phyloP scores from a whole-genome alignment of 352 stramenopile genomes.

The Globisporangium irregulare region DNA sequence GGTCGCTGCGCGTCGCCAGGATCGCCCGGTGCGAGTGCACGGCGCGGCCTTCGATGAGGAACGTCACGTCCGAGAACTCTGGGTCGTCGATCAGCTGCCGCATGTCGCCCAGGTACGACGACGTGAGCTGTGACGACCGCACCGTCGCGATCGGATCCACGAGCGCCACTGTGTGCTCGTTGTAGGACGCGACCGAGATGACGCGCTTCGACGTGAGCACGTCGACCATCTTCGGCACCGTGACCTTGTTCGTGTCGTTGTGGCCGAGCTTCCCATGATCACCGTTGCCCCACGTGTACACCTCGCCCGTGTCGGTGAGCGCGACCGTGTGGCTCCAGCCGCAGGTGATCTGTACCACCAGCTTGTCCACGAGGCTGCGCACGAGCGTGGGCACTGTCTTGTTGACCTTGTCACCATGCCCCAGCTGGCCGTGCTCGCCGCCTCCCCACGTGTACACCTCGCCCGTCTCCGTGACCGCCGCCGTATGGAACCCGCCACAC shows the following conservation, averaged over 20 bases:
- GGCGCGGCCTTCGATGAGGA: conserved; percentile 81
- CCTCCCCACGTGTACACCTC: conserved; percentile 89
- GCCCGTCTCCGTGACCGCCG: conserved; percentile 79
- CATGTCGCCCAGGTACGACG: conserved; percentile 89
- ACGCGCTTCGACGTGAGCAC: conserved; percentile 91
- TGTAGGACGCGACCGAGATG: conserved; percentile 97
- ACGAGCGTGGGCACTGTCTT: conserved; percentile 92
- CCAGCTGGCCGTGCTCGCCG: conserved; percentile 93
- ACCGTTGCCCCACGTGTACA: conserved; percentile 94
- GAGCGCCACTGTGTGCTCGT: conserved; percentile 95
- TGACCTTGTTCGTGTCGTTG: conserved; percentile 93
- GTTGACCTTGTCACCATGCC: conserved; percentile 96
- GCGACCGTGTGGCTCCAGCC: conserved; percentile 96
- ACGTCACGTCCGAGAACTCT: conserved; percentile 87
- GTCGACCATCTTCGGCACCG: conserved; percentile 91
- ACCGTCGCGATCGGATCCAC: conserved; percentile 78
- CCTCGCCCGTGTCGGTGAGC: conserved; percentile 89
- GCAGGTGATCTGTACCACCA: conserved; percentile 94
- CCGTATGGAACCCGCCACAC: conserved; percentile 87
- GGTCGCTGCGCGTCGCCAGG: conserved; percentile 91
- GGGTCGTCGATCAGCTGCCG: conserved; percentile 90
- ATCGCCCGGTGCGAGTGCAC: conserved; percentile 90
- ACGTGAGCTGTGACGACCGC: conserved; percentile 77
- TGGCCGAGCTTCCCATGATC: conserved; percentile 95
- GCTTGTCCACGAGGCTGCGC: conserved; percentile 82